Evolutionary conservation across 176 grass and related monocot species (phyloP).

Genomic region (Cenchrus purpureus): DNA sequence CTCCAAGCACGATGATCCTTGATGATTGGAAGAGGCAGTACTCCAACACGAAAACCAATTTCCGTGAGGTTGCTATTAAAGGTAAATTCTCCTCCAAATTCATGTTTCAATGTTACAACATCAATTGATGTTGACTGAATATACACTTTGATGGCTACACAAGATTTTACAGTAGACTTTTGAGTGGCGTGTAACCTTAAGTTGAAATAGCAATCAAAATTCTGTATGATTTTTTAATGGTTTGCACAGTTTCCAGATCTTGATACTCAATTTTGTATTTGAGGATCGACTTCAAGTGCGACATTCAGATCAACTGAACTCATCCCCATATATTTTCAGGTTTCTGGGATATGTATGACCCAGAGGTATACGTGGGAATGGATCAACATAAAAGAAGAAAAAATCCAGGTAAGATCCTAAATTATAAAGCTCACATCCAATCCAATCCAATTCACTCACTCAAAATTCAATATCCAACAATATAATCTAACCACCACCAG

Average conservation of each 20-base stretch:
- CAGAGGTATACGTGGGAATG: too few relatives aligned
- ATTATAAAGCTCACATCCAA: too few relatives aligned
- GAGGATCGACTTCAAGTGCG: not conserved
- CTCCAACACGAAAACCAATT: constrained; percentile 92
- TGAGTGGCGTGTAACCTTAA: not conserved
- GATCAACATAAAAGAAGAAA: too few relatives aligned
- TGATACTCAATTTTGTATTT: not conserved
- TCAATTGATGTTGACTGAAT: not conserved
- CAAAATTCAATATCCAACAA: too few relatives aligned
- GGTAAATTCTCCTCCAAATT: constrained; percentile 42
- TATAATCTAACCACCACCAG: too few relatives aligned
- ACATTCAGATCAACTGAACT: not conserved
- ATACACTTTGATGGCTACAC: not conserved
- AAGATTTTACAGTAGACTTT: not conserved
- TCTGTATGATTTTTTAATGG: not conserved
- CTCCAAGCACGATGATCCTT: constrained; percentile 88
- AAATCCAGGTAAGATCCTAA: too few relatives aligned
- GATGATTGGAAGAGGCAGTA: constrained; percentile 94
- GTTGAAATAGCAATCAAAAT: not conserved
- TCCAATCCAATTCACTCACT: too few relatives aligned
- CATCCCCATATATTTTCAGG: constrained; percentile 40
- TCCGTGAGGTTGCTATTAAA: constrained; percentile 88
- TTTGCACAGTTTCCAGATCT: not conserved
- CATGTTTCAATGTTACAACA: not conserved
- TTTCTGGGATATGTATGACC: constrained; percentile 83